phyloP scores from a whole-genome alignment of 1,284 basidiomycete species.

The Pterula multifida region DNA sequence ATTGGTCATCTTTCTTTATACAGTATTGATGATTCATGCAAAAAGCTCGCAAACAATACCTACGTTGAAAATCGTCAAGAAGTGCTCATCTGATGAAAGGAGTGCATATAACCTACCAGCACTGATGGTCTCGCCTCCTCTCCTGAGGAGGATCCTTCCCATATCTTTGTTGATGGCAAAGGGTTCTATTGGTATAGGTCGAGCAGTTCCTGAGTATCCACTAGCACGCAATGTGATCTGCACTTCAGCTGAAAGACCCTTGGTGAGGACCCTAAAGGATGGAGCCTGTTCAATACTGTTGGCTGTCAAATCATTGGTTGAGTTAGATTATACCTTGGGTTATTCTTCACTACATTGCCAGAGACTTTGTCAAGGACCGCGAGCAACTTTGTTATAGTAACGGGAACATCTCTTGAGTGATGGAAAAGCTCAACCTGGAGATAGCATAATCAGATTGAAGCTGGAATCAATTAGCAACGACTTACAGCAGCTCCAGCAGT shows the following conservation, averaged over 20 bases:
- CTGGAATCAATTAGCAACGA: constrained; percentile 4
- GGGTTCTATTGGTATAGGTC: constrained; percentile 75
- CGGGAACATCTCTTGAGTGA: constrained; percentile 87
- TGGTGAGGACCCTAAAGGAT: constrained; percentile 62
- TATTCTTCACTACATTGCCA: constrained; percentile 65
- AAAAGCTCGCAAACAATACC: constrained; percentile 32
- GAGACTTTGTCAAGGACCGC: constrained; percentile 69
- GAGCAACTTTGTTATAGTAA: constrained; percentile 72
- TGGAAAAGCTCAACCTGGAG: constrained; percentile 83
- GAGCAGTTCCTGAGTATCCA: constrained; percentile 30
- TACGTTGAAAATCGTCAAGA: constrained; percentile 11
- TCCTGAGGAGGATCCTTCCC: constrained; percentile 81
- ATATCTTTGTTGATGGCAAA: constrained; percentile 92
- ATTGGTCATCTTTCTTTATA: neutral
- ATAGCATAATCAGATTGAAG: too few relatives aligned
- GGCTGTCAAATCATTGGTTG: too few relatives aligned
- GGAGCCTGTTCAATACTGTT: too few relatives aligned
- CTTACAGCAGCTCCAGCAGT: constrained; percentile 76
- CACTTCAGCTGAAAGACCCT: constrained; percentile 75
- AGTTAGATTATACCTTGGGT: constrained; percentile 54
- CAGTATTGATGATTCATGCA: constrained; percentile 11
- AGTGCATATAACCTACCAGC: constrained; percentile 66
- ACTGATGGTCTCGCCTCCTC: constrained; percentile 89
- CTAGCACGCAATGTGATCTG: constrained; percentile 64
- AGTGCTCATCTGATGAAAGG: neutral